Evolutionary conservation across 352 stramenopile genomes (phyloP).

Genomic region (Pythium periplocum): DNA sequence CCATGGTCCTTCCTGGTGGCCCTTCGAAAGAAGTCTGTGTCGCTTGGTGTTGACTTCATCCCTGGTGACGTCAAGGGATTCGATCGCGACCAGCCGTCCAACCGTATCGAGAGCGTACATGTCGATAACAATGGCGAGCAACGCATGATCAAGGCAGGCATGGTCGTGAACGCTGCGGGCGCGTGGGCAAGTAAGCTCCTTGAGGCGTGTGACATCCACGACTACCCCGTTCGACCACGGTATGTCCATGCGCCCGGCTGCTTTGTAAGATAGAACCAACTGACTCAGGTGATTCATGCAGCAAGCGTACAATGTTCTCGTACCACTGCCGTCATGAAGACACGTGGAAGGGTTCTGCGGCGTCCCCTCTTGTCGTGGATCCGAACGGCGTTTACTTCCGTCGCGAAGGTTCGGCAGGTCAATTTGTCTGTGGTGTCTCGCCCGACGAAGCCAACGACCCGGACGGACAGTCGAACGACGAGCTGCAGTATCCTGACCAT

Average conservation of each 20-base stretch:
- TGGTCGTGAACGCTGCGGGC: conserved; percentile 77
- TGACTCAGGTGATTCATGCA: conserved; percentile 3
- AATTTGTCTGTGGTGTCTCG: conserved; percentile 72
- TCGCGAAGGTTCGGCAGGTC: conserved; percentile 56
- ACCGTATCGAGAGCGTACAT: conserved; percentile 59
- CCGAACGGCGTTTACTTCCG: conserved; percentile 78
- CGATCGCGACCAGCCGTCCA: conserved; percentile 35
- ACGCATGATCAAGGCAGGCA: conserved; percentile 31
- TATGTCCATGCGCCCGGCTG: conserved; percentile 3
- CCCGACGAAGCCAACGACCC: conserved; percentile 51
- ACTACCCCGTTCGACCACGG: conserved; percentile 72
- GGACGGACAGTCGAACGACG: conserved; percentile 54
- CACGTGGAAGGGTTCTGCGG: conserved; percentile 62
- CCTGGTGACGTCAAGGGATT: conserved; percentile 68
- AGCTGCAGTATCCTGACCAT: conserved; percentile 66
- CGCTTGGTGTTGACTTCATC: conserved; percentile 68
- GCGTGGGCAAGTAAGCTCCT: conserved; percentile 67
- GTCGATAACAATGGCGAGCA: conserved; percentile 32
- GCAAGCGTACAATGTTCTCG: conserved; percentile 74
- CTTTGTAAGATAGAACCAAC: too few relatives aligned
- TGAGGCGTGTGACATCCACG: conserved; percentile 54
- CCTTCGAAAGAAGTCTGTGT: conserved; percentile 66
- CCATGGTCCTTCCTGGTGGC: conserved; percentile 73
- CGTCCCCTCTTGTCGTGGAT: conserved; percentile 71
- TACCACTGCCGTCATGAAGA: conserved; percentile 71